A percentile compares a stretch with the other conserved stretches of the same genome.
phyloP scores from a whole-genome alignment of 768 basidiomycete genomes.

The Xanthoconium stramineum region DNA sequence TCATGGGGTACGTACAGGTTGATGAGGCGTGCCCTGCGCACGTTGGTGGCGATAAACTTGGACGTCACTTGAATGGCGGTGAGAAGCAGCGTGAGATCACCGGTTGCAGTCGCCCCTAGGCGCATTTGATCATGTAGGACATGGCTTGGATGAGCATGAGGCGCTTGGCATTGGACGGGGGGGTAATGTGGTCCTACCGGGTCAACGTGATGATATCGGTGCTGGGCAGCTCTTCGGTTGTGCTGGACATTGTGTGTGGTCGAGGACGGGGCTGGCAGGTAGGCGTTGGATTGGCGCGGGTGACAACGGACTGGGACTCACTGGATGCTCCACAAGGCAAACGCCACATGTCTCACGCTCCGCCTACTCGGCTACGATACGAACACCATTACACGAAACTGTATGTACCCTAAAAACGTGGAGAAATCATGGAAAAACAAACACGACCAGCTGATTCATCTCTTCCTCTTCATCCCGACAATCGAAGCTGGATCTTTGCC shows the following conservation, averaged over 20 bases:
- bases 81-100: constrained; percentile 91
- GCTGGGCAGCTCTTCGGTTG: constrained; percentile 61
- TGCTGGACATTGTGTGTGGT: constrained; percentile 25
- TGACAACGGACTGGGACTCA: constrained; percentile 17
- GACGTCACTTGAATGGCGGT: constrained; percentile 95
- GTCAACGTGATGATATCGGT: constrained; percentile 93
- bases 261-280: not conserved
- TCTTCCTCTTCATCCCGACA: constrained; percentile 62
- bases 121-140: constrained; percentile 84
- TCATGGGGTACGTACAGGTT: constrained; percentile 68
- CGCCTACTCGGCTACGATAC: constrained; percentile 1
- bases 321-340: constrained; percentile 8
- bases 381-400: constrained; percentile 15
- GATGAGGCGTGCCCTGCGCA: constrained; percentile 94
- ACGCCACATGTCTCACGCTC: constrained; percentile 22
- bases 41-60: constrained; percentile 98
- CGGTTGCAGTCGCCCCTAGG: constrained; percentile 79
- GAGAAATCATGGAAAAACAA: not conserved
- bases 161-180: not conserved
- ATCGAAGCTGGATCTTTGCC: constrained; percentile 48
- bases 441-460: constrained; percentile 40
- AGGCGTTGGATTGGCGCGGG: constrained; percentile 9
- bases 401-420: constrained; percentile 11
- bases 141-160: constrained; percentile 50
- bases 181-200: constrained; percentile 47